These are phyloP conservation scores for Xylariaceae sp. DNA, from an alignment of 2,329 filamentous ascomycete species.

Conservation along the genomic window DNA sequence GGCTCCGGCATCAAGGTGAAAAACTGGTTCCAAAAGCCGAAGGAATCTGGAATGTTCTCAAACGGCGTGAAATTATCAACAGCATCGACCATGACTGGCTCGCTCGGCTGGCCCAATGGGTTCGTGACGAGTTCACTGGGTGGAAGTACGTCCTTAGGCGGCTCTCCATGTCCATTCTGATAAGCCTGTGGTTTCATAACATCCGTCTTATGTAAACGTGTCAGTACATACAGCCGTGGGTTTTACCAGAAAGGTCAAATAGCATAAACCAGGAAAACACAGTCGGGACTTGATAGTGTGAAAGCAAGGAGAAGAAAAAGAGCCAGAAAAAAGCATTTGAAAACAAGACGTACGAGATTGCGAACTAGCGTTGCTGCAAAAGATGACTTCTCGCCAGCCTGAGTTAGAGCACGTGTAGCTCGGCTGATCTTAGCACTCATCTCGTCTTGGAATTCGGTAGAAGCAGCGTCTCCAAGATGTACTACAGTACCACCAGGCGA, in stretches of 20 bases:
- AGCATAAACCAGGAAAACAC: not conserved
- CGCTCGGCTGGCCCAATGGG: too few relatives aligned
- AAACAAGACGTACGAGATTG: slow-evolving; percentile 13
- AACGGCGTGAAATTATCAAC: too few relatives aligned
- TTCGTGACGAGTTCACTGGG: too few relatives aligned
- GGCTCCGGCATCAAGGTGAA: slow-evolving; percentile 11
- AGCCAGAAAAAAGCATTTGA: too few relatives aligned
- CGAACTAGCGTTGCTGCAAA: slow-evolving; percentile 22
- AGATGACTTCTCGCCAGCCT: slow-evolving; percentile 16
- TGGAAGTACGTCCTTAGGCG: too few relatives aligned
- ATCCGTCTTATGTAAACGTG: too few relatives aligned
- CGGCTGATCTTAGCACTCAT: slow-evolving; percentile 12
- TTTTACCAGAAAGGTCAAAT: not conserved
- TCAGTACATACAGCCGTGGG: too few relatives aligned
- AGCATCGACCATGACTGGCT: too few relatives aligned
- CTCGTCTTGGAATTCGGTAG: slow-evolving; percentile 5
- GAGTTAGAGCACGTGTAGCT: slow-evolving; percentile 20
- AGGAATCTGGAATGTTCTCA: too few relatives aligned
- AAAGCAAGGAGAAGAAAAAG: not conserved
- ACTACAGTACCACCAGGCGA: not conserved
- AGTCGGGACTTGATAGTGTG: not conserved
- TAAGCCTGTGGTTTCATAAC: too few relatives aligned
- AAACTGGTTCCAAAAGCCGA: slow-evolving; percentile 19
- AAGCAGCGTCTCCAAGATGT: not conserved
- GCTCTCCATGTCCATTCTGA: not conserved